A percentile compares a stretch with the other conserved stretches of the same genome.
These are phyloP conservation scores for Penicillium sp. DNA, from an alignment of 2,329 filamentous ascomycete genomes.

Conservation along the genomic window DNA sequence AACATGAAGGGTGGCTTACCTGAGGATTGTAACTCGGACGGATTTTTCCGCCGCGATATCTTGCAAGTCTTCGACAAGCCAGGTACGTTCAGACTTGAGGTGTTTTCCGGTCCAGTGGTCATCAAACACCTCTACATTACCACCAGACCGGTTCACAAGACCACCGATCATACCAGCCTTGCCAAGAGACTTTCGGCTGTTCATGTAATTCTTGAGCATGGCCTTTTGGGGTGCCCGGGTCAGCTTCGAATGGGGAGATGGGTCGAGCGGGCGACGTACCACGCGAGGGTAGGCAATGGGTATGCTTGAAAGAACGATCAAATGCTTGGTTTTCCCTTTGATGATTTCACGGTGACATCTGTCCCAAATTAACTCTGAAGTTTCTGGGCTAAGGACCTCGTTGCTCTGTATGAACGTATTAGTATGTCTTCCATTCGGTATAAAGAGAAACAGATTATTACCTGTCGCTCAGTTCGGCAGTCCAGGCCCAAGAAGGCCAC, in stretches of 20 bases:
- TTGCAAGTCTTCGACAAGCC: slow-evolving; percentile 87
- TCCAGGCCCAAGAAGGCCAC: slow-evolving; percentile 85
- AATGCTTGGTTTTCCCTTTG: slow-evolving; percentile 82
- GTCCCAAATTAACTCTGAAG: slow-evolving; percentile 85
- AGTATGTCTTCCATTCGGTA: slow-evolving; percentile 14
- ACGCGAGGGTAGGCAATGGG: slow-evolving; percentile 79
- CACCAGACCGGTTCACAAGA: slow-evolving; percentile 86
- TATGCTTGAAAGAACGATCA: slow-evolving; percentile 84
- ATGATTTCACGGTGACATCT: slow-evolving; percentile 79
- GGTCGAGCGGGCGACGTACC: slow-evolving; percentile 52
- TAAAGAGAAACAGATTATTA: slow-evolving; percentile 25
- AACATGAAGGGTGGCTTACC: slow-evolving; percentile 46
- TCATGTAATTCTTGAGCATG: slow-evolving; percentile 70
- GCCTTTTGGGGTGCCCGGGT: slow-evolving; percentile 54
- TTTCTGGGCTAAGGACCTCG: slow-evolving; percentile 76
- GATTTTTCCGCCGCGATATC: slow-evolving; percentile 92
- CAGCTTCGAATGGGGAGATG: slow-evolving; percentile 21
- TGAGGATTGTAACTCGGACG: slow-evolving; percentile 85
- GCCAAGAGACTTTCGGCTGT: slow-evolving; percentile 84
- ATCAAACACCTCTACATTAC: slow-evolving; percentile 87
- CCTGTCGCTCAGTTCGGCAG: slow-evolving; percentile 84
- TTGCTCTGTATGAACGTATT: slow-evolving; percentile 54
- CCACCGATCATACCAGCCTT: slow-evolving; percentile 77
- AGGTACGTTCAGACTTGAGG: slow-evolving; percentile 86
- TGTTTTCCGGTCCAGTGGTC: slow-evolving; percentile 98